Evolutionary conservation across 176 grass and related monocot species (phyloP), one percentile per base, ranked within the genome.

Genomic region (Musa itinerans): DNA sequence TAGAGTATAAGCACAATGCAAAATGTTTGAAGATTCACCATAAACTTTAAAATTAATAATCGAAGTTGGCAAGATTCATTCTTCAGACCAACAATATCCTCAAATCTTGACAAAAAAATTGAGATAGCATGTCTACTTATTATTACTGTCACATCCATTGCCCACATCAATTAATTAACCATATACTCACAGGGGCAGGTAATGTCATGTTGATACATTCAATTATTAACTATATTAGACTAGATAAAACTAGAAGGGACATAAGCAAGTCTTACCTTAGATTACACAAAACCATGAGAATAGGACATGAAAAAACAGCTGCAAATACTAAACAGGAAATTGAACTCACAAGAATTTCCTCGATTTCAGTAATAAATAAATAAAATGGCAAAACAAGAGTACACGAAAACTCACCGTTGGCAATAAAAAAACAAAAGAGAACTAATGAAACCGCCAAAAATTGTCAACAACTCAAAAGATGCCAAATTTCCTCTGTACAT

Each of bases 381-480:
- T 63, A 17, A 20, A 23, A 71, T 8, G n/a, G 56, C 11, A 26
- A 62, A 34, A 34, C 29, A 22, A 66, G 6, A 51, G 27, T 29
- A 24, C 11, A 54, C 11, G 14, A 7, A 9, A 85, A 91, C 88
- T 81, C 81, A 99, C 96, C 29, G 91, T 95, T 79, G 95, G 85
- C 8, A 95, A 71, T 11, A 94, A 72, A 22, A 95, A 85, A 95
- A 99, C 74, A 99, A 86, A 81, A 99, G 66, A 50, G 96, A 84
- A 87, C 89, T 86, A 81, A 99, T 74, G 64, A 99, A 89, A 74
- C 96, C 96, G 69, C 96, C 96, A 49, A 76, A 83, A 75, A 99
- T 99, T 63, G 96, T 99, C 86, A 89, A 85, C 76, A 99, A 69
- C 86, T 99, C 96, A 22, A 87, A 93, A 50, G 93, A 83, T 17